These are phyloP conservation scores for Rubia occidens DNA, from an alignment of 305 asterid genomes.

Conservation along the genomic window DNA sequence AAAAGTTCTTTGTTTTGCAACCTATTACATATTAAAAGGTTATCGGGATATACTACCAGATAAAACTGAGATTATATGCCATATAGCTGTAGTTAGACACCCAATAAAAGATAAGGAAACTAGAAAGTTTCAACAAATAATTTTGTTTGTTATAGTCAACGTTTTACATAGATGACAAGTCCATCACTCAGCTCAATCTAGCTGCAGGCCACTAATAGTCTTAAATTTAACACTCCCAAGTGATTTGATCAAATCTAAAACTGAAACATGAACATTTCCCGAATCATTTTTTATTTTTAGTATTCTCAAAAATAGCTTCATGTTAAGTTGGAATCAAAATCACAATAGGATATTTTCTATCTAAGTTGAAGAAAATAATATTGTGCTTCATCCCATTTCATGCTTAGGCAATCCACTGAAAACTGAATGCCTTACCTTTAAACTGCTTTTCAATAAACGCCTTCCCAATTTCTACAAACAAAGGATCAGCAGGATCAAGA, in stretches of 20 bases:
- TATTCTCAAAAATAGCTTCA: not conserved
- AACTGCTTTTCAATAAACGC: slow-evolving; percentile 68
- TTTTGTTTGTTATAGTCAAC: not conserved
- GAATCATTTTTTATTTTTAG: not conserved
- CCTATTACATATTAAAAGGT: not conserved
- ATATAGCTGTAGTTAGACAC: not conserved
- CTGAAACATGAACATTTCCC: not conserved
- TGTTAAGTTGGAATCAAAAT: not conserved
- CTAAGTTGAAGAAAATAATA: not conserved
- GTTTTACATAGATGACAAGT: not conserved
- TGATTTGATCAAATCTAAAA: not conserved
- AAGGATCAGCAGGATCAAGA: slow-evolving; percentile 86
- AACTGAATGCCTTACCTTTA: slow-evolving; percentile 36
- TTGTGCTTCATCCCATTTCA: not conserved
- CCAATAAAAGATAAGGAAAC: not conserved
- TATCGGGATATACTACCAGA: not conserved
- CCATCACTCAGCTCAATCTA: slow-evolving; percentile 2
- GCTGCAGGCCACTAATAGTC: not conserved
- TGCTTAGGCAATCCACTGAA: not conserved
- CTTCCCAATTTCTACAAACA: slow-evolving; percentile 77
- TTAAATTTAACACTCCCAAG: not conserved
- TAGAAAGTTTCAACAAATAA: not conserved
- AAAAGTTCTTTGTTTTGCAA: not conserved
- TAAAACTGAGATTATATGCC: not conserved
- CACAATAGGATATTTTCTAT: not conserved